Evolutionary conservation across 805 yeast genomes (phyloP), one percentile per base, ranked within the genome.

Genomic region (Lachancea thermotolerans): DNA sequence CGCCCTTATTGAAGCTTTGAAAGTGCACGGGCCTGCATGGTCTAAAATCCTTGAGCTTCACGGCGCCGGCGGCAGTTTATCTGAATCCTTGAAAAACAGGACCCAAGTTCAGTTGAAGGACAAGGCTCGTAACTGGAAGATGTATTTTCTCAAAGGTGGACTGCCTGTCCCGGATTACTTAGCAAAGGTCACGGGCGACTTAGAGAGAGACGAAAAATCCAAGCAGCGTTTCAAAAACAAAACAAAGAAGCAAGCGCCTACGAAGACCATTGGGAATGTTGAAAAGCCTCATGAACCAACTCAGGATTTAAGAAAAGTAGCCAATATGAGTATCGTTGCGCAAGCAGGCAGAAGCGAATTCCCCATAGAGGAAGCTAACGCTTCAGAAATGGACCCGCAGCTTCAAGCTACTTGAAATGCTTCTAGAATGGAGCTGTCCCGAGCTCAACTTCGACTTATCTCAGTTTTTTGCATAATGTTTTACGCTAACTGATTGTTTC

Each of bases 91-190:
- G 54, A 91, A 88, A 64, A 85, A 88, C 60, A 73, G 99, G 60
- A 82, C 85, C 3, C 95, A 89, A 57, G 87, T 91, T 14, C 99
- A 93, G 61, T 72, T 93, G 47, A 93, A 93, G 64, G 99, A 93
- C 62, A 93, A 93, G 62, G 98, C 98, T 0, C 75, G 99, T 53
- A 93, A 93, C 60, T 85, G 96, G 88, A 93, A 93, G 62, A 77
- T 90, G 77, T 81, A 82, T 52, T 88, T 83, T 60, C 68, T 89
- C 47, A 85, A 88, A 57, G 75, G 81, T 42, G 85, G 85, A 1
- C 64, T 80, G 32, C 83, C 85, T 9, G 77, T 91, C 2, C 99
- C 99, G 0, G 80, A 75, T 2, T 90, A 87, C 57, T 68, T 93
- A 48, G 71, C 71, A 44, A 81, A 83, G 50, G 98, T 91, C 16